Conservation (phyloP, 169 alveolate species). For the Plasmodium relictum region DNA sequence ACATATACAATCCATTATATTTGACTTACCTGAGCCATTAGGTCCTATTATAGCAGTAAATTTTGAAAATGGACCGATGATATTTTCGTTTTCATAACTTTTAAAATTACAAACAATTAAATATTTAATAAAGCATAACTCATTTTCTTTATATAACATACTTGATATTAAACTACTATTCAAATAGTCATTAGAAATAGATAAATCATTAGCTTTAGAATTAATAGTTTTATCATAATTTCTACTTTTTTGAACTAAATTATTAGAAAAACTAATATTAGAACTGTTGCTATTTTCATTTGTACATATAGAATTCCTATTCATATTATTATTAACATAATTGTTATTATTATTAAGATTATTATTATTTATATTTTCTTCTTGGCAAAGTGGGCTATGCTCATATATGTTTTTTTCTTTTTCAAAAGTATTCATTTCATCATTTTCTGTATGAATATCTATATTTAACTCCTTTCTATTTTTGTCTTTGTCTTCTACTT, state of each 20-base stretch:
- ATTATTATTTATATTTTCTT: background rate
- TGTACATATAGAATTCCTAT: background rate
- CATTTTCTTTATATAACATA: conserved; percentile 13
- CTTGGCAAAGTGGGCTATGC: background rate
- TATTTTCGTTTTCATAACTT: conserved; percentile 93
- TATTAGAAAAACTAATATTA: background rate
- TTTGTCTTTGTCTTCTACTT: too few relatives aligned
- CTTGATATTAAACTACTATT: conserved; percentile 16
- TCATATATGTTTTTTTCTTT: background rate
- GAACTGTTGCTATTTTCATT: background rate
- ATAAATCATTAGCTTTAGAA: conserved; percentile 5
- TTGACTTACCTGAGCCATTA: conserved; percentile 95
- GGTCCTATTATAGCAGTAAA: conserved; percentile 95
- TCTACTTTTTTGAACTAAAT: background rate
- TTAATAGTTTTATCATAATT: background rate
- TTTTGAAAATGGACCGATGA: conserved; percentile 90
- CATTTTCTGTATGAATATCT: conserved; percentile 18
- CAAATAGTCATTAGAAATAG: conserved; percentile 28
- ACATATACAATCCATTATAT: conserved; percentile 91
- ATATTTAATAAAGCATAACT: conserved; percentile 74
- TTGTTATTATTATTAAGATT: background rate
- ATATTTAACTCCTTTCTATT: too few relatives aligned
- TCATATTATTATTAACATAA: background rate
- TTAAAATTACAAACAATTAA: conserved; percentile 88
- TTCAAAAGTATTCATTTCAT: background rate